These are phyloP conservation scores for Vaccinium myrtillus DNA, from an alignment of 148 eudicot genomes.

Conservation along the genomic window DNA sequence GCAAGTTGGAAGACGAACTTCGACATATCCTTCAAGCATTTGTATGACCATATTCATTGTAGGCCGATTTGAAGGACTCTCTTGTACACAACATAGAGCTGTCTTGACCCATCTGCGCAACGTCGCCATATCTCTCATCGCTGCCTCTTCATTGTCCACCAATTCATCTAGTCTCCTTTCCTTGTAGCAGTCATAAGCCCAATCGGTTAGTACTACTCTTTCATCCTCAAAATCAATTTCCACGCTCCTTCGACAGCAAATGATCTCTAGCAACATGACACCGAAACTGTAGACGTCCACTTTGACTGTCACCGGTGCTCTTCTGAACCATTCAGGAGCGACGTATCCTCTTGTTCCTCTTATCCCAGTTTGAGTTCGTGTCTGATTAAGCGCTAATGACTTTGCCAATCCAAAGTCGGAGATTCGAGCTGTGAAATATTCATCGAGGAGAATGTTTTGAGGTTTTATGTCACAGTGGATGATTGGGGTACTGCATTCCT, in stretches of 20 bases:
- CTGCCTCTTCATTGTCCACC: slow-evolving; percentile 18
- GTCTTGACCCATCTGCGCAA: slow-evolving; percentile 10
- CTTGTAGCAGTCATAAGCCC: slow-evolving; percentile 23
- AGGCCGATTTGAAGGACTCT: slow-evolving; percentile 11
- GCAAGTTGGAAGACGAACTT: slow-evolving; percentile 2
- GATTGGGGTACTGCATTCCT: slow-evolving; percentile 20
- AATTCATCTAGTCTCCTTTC: slow-evolving; percentile 5
- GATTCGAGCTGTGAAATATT: neutral
- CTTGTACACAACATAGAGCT: slow-evolving; percentile 9
- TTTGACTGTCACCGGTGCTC: slow-evolving; percentile 13
- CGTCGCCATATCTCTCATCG: neutral
- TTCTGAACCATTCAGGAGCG: slow-evolving; percentile 25
- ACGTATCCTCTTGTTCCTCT: slow-evolving; percentile 25
- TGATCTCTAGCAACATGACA: slow-evolving; percentile 22
- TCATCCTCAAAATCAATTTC: slow-evolving; percentile 5
- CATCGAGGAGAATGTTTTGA: slow-evolving; percentile 18
- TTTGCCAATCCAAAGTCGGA: slow-evolving; percentile 25
- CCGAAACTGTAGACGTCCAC: slow-evolving; percentile 25
- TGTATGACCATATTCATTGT: slow-evolving; percentile 15
- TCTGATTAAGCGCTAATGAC: slow-evolving; percentile 1
- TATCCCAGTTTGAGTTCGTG: slow-evolving; percentile 12
- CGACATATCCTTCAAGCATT: slow-evolving; percentile 20
- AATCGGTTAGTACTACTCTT: slow-evolving; percentile 8
- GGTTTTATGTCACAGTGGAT: slow-evolving; percentile 24
- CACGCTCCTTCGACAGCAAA: slow-evolving; percentile 14